A percentile compares a stretch with the other conserved stretches of the same genome.
Evolutionary conservation across 2,329 filamentous ascomycete genomes (phyloP).

Genomic region (Ophiobolus disseminans): DNA sequence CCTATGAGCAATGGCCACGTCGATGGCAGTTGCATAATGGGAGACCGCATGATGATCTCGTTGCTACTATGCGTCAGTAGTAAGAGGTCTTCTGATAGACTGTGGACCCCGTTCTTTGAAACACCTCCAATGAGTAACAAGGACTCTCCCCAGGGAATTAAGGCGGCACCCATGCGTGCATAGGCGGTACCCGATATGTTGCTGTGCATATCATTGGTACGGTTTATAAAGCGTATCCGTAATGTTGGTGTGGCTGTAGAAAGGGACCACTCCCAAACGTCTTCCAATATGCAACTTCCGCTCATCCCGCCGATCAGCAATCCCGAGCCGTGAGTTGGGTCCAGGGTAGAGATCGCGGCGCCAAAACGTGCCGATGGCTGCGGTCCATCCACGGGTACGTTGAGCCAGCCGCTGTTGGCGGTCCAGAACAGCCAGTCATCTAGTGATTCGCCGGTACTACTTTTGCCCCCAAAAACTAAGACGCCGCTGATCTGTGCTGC

Average conservation of each 20-base stretch:
- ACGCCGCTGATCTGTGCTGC: slow-evolving; percentile 51
- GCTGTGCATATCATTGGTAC: slow-evolving; percentile 32
- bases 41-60: slow-evolving; percentile 26
- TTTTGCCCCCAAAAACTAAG: slow-evolving; percentile 56
- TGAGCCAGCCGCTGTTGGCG: slow-evolving; percentile 60
- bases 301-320: slow-evolving; percentile 76
- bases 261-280: slow-evolving; percentile 69
- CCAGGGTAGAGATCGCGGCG: slow-evolving; percentile 59
- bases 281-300: slow-evolving; percentile 65
- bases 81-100: slow-evolving; percentile 37
- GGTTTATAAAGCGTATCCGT: slow-evolving; percentile 37
- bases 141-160: slow-evolving; percentile 54
- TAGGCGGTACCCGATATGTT: slow-evolving; percentile 33
- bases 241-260: slow-evolving; percentile 41
- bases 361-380: slow-evolving; percentile 63
- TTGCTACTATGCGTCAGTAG: slow-evolving; percentile 27
- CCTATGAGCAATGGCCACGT: slow-evolving; percentile 75
- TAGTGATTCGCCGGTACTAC: slow-evolving; percentile 51
- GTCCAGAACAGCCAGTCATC: slow-evolving; percentile 56
- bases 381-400: slow-evolving; percentile 46
- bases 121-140: slow-evolving; percentile 63
- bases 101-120: slow-evolving; percentile 35
- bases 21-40: slow-evolving; percentile 32
- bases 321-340: slow-evolving; percentile 58
- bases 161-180: slow-evolving; percentile 60